Base-by-base conservation (phyloP, 371 early-diverging fungal genomes). In the Circinella umbellata region DNA sequence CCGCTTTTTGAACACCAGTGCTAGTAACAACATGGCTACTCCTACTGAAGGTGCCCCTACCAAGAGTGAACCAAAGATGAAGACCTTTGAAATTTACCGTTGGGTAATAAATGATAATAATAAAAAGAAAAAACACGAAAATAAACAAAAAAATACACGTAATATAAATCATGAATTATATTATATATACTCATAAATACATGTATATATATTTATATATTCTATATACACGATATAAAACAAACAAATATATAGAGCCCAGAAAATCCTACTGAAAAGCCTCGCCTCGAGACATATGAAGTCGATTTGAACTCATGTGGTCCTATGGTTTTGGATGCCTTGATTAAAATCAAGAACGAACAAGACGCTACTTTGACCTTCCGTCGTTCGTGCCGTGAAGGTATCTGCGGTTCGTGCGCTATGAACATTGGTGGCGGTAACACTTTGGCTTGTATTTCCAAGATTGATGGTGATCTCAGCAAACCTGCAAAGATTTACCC, bases 341-440 rank as follows among this genome's bases (percentile, higher is more conserved):
- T 96, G 47, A 92, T 96, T 77, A 96, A 97, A 79, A 96, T 97
- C 76, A 98, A 98, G 85, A 96, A 96, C 82, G 96, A 97, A 78
- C 85, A 91, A 27, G 98, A 97, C 79, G 89, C 96, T 51, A 95
- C 96, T 15, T 86, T 97, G 66, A 95, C 98, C 37, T 94, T 95
- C 89, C 91, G 95, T 72, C 88, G 94, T 73, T 89, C 89, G 53
- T 90, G 91, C 76, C 89, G 90, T 76, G 87, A 89, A 73, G 90
- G 90, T 61, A 96, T 97, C 71, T 98, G 98, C 80, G 98, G 98
- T 59, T 95, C 95, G 53, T 97, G 98, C 77, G 94, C 98, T 65
- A 96, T 98, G 97, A 98, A 98, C 88, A 96, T 97, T 77, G 89
- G 91, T 75, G 98, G 98, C 66, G 84, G 86, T 27, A 98, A 98